These are phyloP conservation scores for Hericium erinaceus DNA, from an alignment of 768 basidiomycete genomes.

Conservation along the genomic window DNA sequence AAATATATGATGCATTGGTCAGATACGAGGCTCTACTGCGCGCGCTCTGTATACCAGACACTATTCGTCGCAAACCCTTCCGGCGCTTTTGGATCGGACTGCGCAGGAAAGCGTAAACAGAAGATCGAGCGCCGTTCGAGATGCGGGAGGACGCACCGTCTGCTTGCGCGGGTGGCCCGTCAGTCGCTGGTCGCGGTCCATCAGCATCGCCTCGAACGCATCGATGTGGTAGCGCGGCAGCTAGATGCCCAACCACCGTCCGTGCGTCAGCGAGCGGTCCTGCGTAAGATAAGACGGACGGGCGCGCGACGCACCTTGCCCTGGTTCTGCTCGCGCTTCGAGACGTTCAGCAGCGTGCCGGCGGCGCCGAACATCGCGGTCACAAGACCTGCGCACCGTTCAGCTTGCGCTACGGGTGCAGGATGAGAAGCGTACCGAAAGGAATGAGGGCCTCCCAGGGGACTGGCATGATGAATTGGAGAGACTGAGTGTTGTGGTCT, in stretches of 20 bases:
- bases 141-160: slow-evolving; percentile 42
- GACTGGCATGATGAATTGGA: slow-evolving; percentile 62
- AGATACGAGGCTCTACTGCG: slow-evolving; percentile 11
- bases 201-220: slow-evolving; percentile 93
- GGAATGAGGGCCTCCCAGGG: slow-evolving; percentile 98
- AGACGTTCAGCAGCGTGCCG: slow-evolving; percentile 77
- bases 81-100: slow-evolving; percentile 66
- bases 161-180: slow-evolving; percentile 87
- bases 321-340: slow-evolving; percentile 75
- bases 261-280: not conserved
- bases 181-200: slow-evolving; percentile 79
- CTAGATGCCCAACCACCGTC: slow-evolving; percentile 30
- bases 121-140: not conserved
- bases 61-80: slow-evolving; percentile 64
- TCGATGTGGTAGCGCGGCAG: slow-evolving; percentile 80
- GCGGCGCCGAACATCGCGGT: slow-evolving; percentile 86
- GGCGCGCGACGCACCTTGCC: slow-evolving; percentile 57
- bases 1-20: not conserved
- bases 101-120: not conserved
- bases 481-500: not conserved
- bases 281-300: not conserved
- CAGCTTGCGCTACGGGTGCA: too few relatives aligned
- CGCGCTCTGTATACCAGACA: slow-evolving; percentile 49
- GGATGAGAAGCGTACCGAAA: slow-evolving; percentile 47
- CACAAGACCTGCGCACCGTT: slow-evolving; percentile 49